A percentile compares a stretch with the other conserved stretches of the same genome.
phyloP scores from a whole-genome alignment of 495 filamentous ascomycete genomes.

The Tuber aestivum region DNA sequence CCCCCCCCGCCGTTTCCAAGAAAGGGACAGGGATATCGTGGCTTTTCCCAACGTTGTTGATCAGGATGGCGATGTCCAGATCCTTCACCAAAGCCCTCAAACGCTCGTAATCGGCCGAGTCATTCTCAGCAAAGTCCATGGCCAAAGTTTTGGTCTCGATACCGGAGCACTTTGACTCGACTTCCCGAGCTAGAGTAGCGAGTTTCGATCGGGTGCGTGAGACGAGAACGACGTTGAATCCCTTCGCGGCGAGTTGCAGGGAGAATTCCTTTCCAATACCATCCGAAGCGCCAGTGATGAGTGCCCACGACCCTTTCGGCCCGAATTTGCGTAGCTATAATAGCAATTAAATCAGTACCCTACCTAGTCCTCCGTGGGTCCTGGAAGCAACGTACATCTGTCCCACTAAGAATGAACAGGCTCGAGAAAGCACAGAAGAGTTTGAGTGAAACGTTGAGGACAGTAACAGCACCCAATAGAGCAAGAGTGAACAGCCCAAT shows the following conservation, averaged over 20 bases:
- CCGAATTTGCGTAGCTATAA: slow-evolving; percentile 80
- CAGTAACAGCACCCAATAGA: slow-evolving; percentile 34
- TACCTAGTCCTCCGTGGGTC: not conserved
- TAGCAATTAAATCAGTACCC: slow-evolving; percentile 14
- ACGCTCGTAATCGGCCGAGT: slow-evolving; percentile 66
- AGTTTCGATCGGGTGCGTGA: slow-evolving; percentile 92
- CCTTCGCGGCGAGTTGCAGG: slow-evolving; percentile 77
- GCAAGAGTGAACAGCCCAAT: slow-evolving; percentile 27
- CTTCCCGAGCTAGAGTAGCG: slow-evolving; percentile 64
- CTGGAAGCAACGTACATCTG: slow-evolving; percentile 47
- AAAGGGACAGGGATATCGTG: slow-evolving; percentile 91
- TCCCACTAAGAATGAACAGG: slow-evolving; percentile 67
- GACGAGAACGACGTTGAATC: slow-evolving; percentile 88
- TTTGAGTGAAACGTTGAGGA: slow-evolving; percentile 27
- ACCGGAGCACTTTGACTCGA: slow-evolving; percentile 57
- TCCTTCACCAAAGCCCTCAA: slow-evolving; percentile 61
- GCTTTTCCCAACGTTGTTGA: slow-evolving; percentile 96
- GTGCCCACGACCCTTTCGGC: slow-evolving; percentile 84
- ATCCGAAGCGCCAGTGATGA: slow-evolving; percentile 93
- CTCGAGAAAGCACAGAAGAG: slow-evolving; percentile 50
- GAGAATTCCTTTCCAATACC: slow-evolving; percentile 97
- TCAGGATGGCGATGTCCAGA: slow-evolving; percentile 76
- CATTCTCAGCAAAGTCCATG: slow-evolving; percentile 84
- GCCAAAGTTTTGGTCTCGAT: slow-evolving; percentile 67
- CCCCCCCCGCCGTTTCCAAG: slow-evolving; percentile 64